Conservation (phyloP, 441 rosid species). For the Melastoma candidum region DNA sequence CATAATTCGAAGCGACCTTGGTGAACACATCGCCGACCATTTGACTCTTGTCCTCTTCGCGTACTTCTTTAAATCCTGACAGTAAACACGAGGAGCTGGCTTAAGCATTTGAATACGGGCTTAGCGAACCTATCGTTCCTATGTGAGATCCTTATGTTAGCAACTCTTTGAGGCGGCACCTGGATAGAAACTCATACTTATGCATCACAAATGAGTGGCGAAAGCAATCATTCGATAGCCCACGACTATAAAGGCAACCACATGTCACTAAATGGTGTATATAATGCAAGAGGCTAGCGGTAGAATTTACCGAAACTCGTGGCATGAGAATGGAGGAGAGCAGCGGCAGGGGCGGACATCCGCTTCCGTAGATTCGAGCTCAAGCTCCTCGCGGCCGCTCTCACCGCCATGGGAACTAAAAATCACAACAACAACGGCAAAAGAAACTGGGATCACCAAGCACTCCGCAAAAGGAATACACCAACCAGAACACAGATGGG, state of each 20-base stretch:
- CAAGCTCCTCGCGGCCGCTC: constrained; percentile 32
- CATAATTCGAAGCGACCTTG: constrained; percentile 84
- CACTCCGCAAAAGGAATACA: too few species aligned
- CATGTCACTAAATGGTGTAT: too few species aligned
- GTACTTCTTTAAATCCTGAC: constrained; percentile 79
- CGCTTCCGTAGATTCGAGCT: constrained; percentile 27
- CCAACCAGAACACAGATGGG: too few species aligned
- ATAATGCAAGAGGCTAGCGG: background rate
- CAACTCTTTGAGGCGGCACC: too few species aligned
- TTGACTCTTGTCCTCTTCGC: constrained; percentile 76
- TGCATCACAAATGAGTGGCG: too few species aligned
- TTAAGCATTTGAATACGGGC: background rate
- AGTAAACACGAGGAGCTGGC: constrained; percentile 4
- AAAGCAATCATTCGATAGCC: too few species aligned
- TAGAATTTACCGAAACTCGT: constrained; percentile 75
- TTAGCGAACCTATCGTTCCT: background rate
- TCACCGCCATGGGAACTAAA: constrained; percentile 43
- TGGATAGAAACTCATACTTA: too few species aligned
- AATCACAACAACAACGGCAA: too few species aligned
- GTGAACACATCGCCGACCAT: constrained; percentile 82
- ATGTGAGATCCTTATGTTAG: background rate
- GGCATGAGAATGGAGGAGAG: constrained; percentile 75
- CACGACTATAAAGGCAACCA: too few species aligned
- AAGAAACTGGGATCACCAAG: too few species aligned
- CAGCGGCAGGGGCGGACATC: constrained; percentile 28